A percentile compares a stretch with the other conserved stretches of the same genome.
Evolutionary conservation across 2,329 filamentous ascomycete genomes (phyloP).

Genomic region (Dactylella cylindrospora): DNA sequence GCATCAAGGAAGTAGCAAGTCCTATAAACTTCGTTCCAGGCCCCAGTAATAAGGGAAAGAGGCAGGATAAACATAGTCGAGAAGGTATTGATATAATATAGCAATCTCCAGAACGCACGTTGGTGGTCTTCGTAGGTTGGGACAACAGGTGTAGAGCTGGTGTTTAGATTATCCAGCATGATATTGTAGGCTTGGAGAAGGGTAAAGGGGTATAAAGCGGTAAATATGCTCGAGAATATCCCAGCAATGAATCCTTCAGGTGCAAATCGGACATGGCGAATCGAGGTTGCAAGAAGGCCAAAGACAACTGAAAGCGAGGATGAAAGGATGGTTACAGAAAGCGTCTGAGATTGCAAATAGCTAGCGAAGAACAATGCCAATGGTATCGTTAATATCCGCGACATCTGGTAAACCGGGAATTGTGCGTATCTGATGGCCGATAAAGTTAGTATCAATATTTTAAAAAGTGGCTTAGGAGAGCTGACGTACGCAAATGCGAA

Average conservation of each 20-base stretch:
- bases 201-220: constrained; percentile 58
- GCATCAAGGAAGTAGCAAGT: constrained; percentile 61
- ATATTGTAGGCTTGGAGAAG: constrained; percentile 57
- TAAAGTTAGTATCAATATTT: not conserved
- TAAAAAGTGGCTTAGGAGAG: not conserved
- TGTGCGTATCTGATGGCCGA: constrained; percentile 54
- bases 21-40: constrained; percentile 56
- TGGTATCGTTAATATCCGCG: constrained; percentile 58
- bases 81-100: constrained; percentile 59
- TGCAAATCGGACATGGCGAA: constrained; percentile 56
- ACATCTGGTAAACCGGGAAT: constrained; percentile 58
- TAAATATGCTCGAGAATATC: constrained; percentile 58
- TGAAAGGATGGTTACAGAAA: constrained; percentile 57
- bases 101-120: constrained; percentile 57
- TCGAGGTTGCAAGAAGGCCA: constrained; percentile 57
- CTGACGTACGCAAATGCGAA: constrained; percentile 57
- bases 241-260: constrained; percentile 59
- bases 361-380: constrained; percentile 57
- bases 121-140: constrained; percentile 54
- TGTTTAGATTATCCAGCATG: constrained; percentile 55
- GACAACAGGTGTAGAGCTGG: constrained; percentile 50
- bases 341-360: constrained; percentile 55
- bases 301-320: constrained; percentile 58
- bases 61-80: constrained; percentile 57
- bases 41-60: constrained; percentile 57